Evolutionary conservation across 495 filamentous ascomycete species (phyloP).

Genomic region (Talaromyces wortmannii): DNA sequence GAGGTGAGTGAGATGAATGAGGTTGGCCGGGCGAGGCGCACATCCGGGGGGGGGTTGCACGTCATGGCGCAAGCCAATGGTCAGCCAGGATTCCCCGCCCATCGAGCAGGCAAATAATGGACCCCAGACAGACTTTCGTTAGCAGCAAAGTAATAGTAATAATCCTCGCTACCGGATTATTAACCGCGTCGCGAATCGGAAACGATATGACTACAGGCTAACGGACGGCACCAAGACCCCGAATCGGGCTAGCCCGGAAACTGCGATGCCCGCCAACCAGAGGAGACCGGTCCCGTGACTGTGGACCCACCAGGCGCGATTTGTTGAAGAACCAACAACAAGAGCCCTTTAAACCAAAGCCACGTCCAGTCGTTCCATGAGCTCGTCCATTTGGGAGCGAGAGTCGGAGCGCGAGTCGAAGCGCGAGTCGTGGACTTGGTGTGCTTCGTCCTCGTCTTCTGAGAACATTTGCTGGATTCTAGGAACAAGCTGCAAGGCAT

Average conservation of each 20-base stretch:
- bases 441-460: slow-evolving; percentile 6
- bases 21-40: background rate
- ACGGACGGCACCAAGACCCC: background rate
- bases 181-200: background rate
- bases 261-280: too few species aligned
- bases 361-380: slow-evolving; percentile 24
- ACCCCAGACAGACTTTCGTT: background rate
- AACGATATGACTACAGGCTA: background rate
- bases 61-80: background rate
- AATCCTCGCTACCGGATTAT: background rate
- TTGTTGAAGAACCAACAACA: background rate
- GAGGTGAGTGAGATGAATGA: background rate
- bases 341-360: slow-evolving; percentile 17
- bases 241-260: background rate
- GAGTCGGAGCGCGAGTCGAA: slow-evolving; percentile 8
- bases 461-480: slow-evolving; percentile 24
- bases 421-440: slow-evolving; percentile 5
- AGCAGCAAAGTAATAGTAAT: too few species aligned
- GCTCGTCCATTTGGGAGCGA: slow-evolving; percentile 11
- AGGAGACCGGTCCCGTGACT: too few species aligned
- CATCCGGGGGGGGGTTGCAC: background rate
- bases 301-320: background rate
- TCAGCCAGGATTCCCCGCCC: background rate
- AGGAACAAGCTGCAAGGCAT: slow-evolving; percentile 22
- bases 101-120: background rate